phyloP scores from a whole-genome alignment of 1,139 yeast species.

The Candida sojae region DNA sequence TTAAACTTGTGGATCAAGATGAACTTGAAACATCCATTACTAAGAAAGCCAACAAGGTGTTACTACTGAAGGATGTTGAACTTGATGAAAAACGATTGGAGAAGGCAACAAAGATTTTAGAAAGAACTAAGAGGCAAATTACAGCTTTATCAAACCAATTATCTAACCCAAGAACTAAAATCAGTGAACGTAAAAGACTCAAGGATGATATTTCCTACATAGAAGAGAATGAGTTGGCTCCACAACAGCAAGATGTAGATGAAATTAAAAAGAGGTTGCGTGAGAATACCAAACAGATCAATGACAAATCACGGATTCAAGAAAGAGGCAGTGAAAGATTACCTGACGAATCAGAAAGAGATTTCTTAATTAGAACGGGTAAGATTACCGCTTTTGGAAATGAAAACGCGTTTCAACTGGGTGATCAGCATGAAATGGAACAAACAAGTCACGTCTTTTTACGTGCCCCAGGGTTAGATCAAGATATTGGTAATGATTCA shows the following conservation, averaged over 20 bases:
- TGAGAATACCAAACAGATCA: conserved; percentile 16
- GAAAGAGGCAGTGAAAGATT: conserved; percentile 28
- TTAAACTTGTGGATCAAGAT: conserved; percentile 68
- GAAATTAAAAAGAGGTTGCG: conserved; percentile 65
- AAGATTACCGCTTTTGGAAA: conserved; percentile 93
- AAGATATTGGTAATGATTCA: conserved; percentile 8
- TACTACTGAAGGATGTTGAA: conserved; percentile 65
- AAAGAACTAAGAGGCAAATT: conserved; percentile 45
- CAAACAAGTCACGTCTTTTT: conserved; percentile 33
- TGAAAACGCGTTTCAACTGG: conserved; percentile 51
- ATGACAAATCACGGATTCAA: conserved; percentile 10
- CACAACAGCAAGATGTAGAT: conserved; percentile 56
- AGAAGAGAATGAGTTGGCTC: conserved; percentile 51
- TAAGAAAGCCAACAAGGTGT: conserved; percentile 62
- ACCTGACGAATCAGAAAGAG: conserved; percentile 76
- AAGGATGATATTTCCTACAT: conserved; percentile 57
- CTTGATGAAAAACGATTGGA: conserved; percentile 73
- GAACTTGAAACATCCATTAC: conserved; percentile 74
- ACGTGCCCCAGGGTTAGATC: conserved; percentile 42
- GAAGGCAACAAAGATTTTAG: conserved; percentile 55
- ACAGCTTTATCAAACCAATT: conserved; percentile 50
- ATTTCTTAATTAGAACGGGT: conserved; percentile 83
- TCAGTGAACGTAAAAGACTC: conserved; percentile 63
- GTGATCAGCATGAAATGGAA: conserved; percentile 13
- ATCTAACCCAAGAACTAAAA: conserved; percentile 55